Conservation (phyloP, 2,329 filamentous ascomycete species). For the Phaeosphaeriaceae sp. region DNA sequence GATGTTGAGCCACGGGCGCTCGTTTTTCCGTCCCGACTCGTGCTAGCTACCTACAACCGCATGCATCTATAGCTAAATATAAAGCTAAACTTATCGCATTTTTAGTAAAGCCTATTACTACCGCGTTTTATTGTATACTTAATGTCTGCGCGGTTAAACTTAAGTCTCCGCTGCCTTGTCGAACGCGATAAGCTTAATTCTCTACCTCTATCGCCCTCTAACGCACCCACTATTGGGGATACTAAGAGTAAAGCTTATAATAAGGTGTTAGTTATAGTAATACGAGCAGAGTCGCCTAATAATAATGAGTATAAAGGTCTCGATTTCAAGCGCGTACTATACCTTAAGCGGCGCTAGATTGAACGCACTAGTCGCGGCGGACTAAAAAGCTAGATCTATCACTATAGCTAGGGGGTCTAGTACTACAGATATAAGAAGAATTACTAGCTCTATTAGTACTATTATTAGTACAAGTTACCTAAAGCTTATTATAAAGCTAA, state of each 20-base stretch:
- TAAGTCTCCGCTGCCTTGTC: constrained; percentile 4
- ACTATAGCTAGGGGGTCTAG: constrained; percentile 6
- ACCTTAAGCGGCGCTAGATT: constrained; percentile 8
- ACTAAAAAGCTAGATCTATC: constrained; percentile 6
- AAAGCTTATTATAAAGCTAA: background rate
- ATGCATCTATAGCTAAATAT: too few species aligned
- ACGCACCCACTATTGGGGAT: background rate
- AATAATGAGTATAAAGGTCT: background rate
- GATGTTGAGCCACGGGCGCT: too few species aligned
- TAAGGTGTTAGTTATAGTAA: background rate
- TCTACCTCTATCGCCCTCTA: constrained; percentile 1
- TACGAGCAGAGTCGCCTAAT: background rate
- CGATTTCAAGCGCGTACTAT: constrained; percentile 10
- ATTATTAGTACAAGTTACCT: background rate
- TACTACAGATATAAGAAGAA: constrained; percentile 7
- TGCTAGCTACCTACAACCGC: too few species aligned
- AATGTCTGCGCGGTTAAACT: background rate
- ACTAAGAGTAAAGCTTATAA: background rate
- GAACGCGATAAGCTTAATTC: constrained; percentile 2
- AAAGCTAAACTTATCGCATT: too few species aligned
- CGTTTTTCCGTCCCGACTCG: too few species aligned
- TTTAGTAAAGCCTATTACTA: too few species aligned
- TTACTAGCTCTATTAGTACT: constrained; percentile 7
- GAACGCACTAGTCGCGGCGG: constrained; percentile 1
- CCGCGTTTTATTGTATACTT: too few species aligned